Evolutionary conservation across 306 rosid genomes (phyloP), one percentile per base, ranked within the genome.

Genomic region (Ammopiptanthus mongolicus): DNA sequence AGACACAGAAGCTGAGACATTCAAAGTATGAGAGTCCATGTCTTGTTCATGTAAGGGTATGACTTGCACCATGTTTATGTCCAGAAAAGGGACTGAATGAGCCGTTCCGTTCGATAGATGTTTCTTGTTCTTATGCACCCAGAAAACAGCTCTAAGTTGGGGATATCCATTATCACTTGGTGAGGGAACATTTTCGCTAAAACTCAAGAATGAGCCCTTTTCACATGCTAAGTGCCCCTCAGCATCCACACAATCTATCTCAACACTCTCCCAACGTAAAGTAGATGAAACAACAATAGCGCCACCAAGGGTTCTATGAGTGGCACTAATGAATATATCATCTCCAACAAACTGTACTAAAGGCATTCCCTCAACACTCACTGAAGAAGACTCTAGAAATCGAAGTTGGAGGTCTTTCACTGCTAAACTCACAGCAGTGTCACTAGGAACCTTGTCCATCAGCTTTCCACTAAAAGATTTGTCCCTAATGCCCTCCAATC

Each of bases 251-350:
- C 97, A 91, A 74, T 84, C 84, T 67, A 93, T 86, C 80, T 86
- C 91, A 53, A 91, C 85, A 74, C 84, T 84, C 75, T 89, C 89
- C 98, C 98, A 94, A 21, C 33, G 82, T 80, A 91, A 41, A 37
- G 84, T 83, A 78, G 98, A 88, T 53, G 97, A 89, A 86, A 94
- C 88, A 78, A 88, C 92, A 76, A 91, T 76, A 44, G 98, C 98
- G 71, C 98, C 97, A 68, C 97, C 98, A 63, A 94, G 94, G 37
- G 97, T 94, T 86, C 90, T 87, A 58, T 94, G 98, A 78, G 84
- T 86, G 64, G 82, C 97, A 85, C 71, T 87, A 60, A 89, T 82
- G 76, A 84, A 87, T 34, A 93, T 81, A 78, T 89, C 84, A 76
- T 86, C 71, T 50, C 97, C 98, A 69, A 89, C 65, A 83, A 93